Evolutionary conservation across 163 green algal species (phyloP), one percentile per base, ranked within the genome.

Genomic region (Volvox carteri): DNA sequence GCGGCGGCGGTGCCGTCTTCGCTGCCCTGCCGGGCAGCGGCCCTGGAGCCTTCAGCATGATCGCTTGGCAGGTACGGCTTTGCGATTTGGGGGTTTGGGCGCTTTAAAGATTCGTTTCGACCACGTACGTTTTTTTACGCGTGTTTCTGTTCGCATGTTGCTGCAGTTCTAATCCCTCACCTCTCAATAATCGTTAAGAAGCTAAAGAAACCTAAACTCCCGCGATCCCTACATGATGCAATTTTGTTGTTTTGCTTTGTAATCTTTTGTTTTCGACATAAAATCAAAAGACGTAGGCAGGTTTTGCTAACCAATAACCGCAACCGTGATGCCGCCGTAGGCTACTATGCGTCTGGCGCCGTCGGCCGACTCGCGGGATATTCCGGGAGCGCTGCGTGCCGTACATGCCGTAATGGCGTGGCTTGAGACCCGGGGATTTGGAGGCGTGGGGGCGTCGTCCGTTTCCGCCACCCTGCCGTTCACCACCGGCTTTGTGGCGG

Each of bases 1-100:
- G 25, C 1, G n/a, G 91, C 41, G 58, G 37, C 42, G 68, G 88
- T 30, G 83, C 90, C 2, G 41, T 86, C 12, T 46, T 87, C 2
- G 90, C 90, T 9, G 86, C 86, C 41, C 70, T 84, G 21, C 76
- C 85, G 12, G 73, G 79, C 23, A 78, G 91, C 21, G 90, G 84
- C 42, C 80, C 86, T 21, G 86, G 84, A 23, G 52, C 62, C 8
- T 92, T 92, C 81, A 92, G 75, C 86, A 83, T 92, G 33, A 81
- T 86, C 0, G 72, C 85, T 6, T 92, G 90, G 78, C 75, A 58
- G 23, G 91, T 88, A 19, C 60, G 90, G 14, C 8, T 74, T 41
- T 42, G n/a, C 37, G n/a, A n/a, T n/a, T n/a, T n/a, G n/a, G n/a
- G n/a, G n/a, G n/a, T n/a, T n/a, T n/a, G n/a, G n/a, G n/a, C n/a